phyloP scores from a whole-genome alignment of 148 eudicot genomes.

The Silene latifolia region DNA sequence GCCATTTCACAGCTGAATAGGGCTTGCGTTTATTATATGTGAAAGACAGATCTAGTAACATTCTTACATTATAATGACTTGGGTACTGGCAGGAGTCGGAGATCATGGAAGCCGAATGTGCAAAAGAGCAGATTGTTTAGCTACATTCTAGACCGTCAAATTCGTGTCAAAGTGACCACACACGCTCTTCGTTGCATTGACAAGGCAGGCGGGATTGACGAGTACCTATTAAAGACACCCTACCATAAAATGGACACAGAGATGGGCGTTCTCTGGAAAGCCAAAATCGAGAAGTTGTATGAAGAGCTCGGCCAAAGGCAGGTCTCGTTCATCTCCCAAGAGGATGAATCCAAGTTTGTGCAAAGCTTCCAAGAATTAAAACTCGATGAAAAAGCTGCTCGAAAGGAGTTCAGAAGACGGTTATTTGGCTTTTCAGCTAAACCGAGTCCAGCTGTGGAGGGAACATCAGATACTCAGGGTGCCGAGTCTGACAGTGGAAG shows the following conservation, averaged over 20 bases:
- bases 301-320: conserved; percentile 75
- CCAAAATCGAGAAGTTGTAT: conserved; percentile 86
- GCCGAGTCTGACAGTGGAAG: conserved; percentile 28
- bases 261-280: conserved; percentile 83
- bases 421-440: conserved; percentile 40
- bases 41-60: not conserved
- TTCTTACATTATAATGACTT: not conserved
- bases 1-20: not conserved
- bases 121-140: conserved; percentile 88
- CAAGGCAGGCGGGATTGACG: conserved; percentile 96
- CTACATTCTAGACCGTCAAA: conserved; percentile 77
- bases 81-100: conserved; percentile 54
- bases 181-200: conserved; percentile 95
- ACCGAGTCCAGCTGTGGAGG: conserved; percentile 27
- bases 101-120: conserved; percentile 88
- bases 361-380: conserved; percentile 58
- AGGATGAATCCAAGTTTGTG: conserved; percentile 77
- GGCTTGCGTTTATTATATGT: not conserved
- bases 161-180: conserved; percentile 81
- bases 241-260: conserved; percentile 97
- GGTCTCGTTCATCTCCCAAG: conserved; percentile 73
- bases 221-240: conserved; percentile 88
- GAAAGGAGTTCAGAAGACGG: conserved; percentile 60
- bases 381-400: conserved; percentile 45
- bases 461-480: conserved; percentile 4